Percentiles rank a stretch among this genome's conserved stretches.
Evolutionary conservation across 1,284 basidiomycete species (phyloP).

Genomic region (Inonotus hispidus): DNA sequence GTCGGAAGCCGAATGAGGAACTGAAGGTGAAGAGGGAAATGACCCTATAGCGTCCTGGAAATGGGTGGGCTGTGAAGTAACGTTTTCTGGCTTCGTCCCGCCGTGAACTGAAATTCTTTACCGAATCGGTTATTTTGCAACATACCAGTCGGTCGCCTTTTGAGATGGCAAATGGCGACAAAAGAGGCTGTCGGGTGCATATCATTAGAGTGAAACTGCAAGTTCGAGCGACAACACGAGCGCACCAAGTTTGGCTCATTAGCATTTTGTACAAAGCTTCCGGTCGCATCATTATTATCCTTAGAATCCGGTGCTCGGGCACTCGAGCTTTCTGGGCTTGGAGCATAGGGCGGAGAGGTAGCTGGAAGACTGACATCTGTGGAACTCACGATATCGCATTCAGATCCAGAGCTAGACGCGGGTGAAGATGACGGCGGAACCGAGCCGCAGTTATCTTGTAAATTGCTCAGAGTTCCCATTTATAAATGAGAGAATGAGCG

Average conservation of each 20-base stretch:
- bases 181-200: not conserved
- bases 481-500: too few relatives aligned
- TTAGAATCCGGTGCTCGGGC: not conserved
- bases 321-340: not conserved
- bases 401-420: not conserved
- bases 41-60: not conserved
- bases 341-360: not conserved
- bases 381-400: not conserved
- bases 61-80: too few relatives aligned
- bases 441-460: not conserved
- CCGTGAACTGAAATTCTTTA: not conserved
- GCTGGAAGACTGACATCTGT: not conserved
- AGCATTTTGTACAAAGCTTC: not conserved
- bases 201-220: not conserved
- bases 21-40: not conserved
- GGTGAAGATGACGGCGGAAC: not conserved
- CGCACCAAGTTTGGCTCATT: not conserved
- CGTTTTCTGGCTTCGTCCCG: not conserved
- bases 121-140: not conserved
- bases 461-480: not conserved
- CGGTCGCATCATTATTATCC: not conserved
- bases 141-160: not conserved
- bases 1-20: not conserved
- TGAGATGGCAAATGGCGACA: conserved; percentile 1
- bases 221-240: not conserved